Base-by-base conservation (phyloP, 441 rosid species). In the Gossypium gossypioides region DNA sequence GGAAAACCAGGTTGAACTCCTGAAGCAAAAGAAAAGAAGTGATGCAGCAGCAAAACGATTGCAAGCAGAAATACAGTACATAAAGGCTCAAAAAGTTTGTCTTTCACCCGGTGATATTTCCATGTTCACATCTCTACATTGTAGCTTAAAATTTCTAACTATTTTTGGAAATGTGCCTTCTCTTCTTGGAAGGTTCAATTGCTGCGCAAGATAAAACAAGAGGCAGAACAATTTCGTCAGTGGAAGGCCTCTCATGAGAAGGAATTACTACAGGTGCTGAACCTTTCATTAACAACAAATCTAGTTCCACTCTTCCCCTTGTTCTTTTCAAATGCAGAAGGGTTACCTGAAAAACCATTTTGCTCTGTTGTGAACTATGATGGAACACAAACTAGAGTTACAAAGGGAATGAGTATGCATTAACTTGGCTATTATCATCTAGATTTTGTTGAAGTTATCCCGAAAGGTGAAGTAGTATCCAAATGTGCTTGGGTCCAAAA, bases 221-320 rank as follows among this genome's bases (percentile, higher is more conserved):
- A 89, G 77, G 85, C 90, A 9, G 93, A 89, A 74, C 93, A 87
- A 68, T 87, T 89, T 78, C 89, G 93, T 16, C 90, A 86, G 1
- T 87, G 90, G 93, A 89, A 84, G 83, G 85, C 91, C 75, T 84
- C 84, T 72, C 83, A 85, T 56, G 90, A 89, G 52, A 89, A 89
- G 74, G 93, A 89, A 81, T 74, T 89, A 72, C 78, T 87, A 74
- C 90, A 89, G 85, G 93, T 86, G 42, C 29, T 65, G 71, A 12
- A 60, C 50, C 59, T 57, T 68, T 40, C 59, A 22, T 25, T 16
- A 21, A 13, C 16, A 42, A 27, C n/a, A n/a, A 40, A 59, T 44
- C 16, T 24, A 42, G 34, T n/a, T 71, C 24, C 34, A 15, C 1
- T 19, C 8, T n/a, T 32, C 44, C 44, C 58, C 46, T 25, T 18